phyloP scores from a whole-genome alignment of 192 early-diverging fungal species.

The Entomortierella lignicola region DNA sequence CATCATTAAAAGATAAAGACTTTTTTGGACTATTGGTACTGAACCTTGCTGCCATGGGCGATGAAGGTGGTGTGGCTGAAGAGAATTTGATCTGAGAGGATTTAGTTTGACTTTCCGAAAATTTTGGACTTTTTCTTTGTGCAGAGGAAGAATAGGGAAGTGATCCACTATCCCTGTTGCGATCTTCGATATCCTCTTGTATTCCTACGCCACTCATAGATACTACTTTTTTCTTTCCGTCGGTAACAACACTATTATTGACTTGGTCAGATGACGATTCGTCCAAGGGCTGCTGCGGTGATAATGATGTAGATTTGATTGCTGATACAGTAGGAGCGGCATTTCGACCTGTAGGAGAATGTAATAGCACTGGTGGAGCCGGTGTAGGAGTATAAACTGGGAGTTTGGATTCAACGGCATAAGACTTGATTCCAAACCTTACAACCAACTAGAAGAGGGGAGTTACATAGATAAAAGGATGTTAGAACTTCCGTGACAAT shows the following conservation, averaged over 20 bases:
- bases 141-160: background rate
- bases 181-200: background rate
- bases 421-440: constrained; percentile 19
- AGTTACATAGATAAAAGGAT: background rate
- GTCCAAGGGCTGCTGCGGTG: background rate
- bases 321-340: constrained; percentile 7
- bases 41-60: background rate
- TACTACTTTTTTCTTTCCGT: background rate
- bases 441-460: constrained; percentile 11
- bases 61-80: background rate
- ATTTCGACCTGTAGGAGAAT: constrained; percentile 14
- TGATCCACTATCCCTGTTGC: background rate
- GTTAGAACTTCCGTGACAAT: background rate
- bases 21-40: background rate
- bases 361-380: constrained; percentile 27
- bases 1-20: background rate
- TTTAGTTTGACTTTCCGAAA: background rate
- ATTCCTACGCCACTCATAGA: background rate
- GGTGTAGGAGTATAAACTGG: constrained; percentile 40
- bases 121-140: background rate
- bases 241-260: background rate
- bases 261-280: background rate
- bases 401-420: constrained; percentile 20
- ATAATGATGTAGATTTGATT: constrained; percentile 16
- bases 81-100: background rate